Conservation (phyloP, 192 early-diverging fungal species). For the Backusella morwellensis region DNA sequence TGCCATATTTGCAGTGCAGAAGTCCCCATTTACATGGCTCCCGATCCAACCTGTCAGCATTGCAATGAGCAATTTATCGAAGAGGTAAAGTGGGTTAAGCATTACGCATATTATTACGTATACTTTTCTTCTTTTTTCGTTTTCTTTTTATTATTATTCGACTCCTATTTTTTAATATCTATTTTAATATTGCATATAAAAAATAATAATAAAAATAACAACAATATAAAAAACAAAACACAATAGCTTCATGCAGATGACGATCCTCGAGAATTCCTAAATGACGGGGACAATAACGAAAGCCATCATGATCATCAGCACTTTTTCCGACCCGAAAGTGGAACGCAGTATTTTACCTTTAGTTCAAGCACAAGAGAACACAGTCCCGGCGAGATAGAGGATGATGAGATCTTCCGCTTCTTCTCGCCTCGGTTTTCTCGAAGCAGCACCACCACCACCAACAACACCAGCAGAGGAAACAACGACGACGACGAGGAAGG, state of each 20-base stretch:
- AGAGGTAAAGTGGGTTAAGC: constrained; percentile 50
- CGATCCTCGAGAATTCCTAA: constrained; percentile 18
- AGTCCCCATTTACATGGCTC: constrained; percentile 68
- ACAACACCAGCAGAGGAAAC: neutral
- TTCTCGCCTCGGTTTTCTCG: neutral
- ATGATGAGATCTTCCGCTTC: constrained; percentile 10
- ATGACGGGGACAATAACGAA: neutral
- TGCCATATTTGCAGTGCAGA: constrained; percentile 64
- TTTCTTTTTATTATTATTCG: neutral
- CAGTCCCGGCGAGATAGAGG: neutral
- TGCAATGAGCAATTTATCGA: constrained; percentile 85
- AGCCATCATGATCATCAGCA: neutral
- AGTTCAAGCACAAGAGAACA: neutral
- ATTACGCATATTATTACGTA: constrained; percentile 4
- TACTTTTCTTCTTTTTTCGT: neutral
- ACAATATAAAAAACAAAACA: neutral
- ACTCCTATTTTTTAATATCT: neutral
- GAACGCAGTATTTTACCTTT: neutral
- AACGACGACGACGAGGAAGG: neutral
- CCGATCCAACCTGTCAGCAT: constrained; percentile 74
- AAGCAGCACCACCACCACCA: neutral
- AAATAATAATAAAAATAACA: neutral
- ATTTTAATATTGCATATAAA: constrained; percentile 1
- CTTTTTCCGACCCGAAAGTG: neutral
- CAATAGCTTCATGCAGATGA: constrained; percentile 8